phyloP scores from a whole-genome alignment of 75 land plant species.

The Selaginella tamariscina region DNA sequence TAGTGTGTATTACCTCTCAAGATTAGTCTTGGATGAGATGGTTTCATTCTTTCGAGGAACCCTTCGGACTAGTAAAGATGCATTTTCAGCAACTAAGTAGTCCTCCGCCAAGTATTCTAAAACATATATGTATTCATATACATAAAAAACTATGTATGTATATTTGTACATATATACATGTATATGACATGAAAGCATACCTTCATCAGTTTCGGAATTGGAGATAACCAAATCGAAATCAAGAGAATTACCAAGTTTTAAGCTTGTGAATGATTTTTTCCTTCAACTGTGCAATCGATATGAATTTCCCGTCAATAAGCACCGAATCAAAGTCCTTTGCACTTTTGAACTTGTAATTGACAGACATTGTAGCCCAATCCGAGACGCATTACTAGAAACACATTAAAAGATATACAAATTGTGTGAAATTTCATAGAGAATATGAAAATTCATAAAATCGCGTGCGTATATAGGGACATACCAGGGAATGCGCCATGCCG shows the following conservation, averaged over 20 bases:
- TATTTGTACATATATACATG: neutral
- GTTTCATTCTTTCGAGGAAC: conserved; percentile 3
- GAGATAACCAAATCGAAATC: conserved; percentile 87
- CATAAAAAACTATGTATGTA: neutral
- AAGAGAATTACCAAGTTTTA: conserved; percentile 75
- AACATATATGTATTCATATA: neutral
- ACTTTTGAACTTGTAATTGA: conserved; percentile 92
- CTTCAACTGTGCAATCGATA: conserved; percentile 71
- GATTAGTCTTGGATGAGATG: too few species aligned
- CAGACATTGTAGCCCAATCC: too few species aligned
- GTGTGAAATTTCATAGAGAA: too few species aligned
- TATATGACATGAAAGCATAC: conserved; percentile 29
- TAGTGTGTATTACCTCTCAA: too few species aligned
- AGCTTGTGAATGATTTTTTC: conserved; percentile 81
- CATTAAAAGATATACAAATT: too few species aligned
- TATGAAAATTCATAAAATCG: too few species aligned
- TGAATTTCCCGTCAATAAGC: conserved; percentile 78
- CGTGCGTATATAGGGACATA: too few species aligned
- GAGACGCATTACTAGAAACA: too few species aligned
- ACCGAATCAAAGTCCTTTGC: conserved; percentile 83
- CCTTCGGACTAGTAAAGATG: neutral
- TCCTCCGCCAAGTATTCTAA: neutral
- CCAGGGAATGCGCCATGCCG: too few species aligned
- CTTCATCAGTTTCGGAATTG: conserved; percentile 87
- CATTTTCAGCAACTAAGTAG: neutral